Base-by-base conservation (phyloP, 148 eudicot genomes). In the Spergularia marina region DNA sequence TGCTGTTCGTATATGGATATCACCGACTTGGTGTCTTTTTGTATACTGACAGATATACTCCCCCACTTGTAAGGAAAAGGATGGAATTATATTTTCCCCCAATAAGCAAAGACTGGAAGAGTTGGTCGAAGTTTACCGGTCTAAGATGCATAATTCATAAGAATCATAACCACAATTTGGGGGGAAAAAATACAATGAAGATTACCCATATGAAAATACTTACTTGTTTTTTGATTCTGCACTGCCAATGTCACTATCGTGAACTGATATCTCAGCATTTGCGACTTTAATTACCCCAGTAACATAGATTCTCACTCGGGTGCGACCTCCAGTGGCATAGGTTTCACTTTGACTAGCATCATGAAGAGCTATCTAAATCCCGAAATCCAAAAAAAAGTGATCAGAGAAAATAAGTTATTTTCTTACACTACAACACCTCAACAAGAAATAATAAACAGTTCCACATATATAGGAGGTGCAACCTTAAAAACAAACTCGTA, bases 401-500 rank as follows among this genome's bases (percentile, higher is more conserved):
- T 4, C 12, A 25, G 47, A 58, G n/a, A 12, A 59, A 60, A 61
- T 17, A 18, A 21, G 79, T 71, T 55, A 65, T 17, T 55, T 10
- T 60, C 39, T 15, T 53, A 65, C 41, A 69, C 9, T n/a, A 56
- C 13, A 23, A 23, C 25, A 23, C 0, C 25, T 23, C 25, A 52
- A 18, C 57, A 54, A 41, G 15, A 44, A 59, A 49, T 11, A 70
- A 61, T 39, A 44, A 61, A 0, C 7, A 30, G 7, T 60, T 16
- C 15, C 39, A 36, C 21, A 74, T 2, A 62, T 55, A 47, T 39
- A 23, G 21, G 23, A 54, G 56, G 49, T 36, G 49, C 18, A 70
- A 95, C 98, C 97, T 90, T 87, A 80, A 92, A 89, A 70, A 86
- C 83, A 84, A 95, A 89, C 76, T 86, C 77, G 74, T 92, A 92